Percentiles rank a stretch among this genome's conserved stretches.
Evolutionary conservation across 2,329 filamentous ascomycete genomes (phyloP).

Genomic region (Alternaria ethzedia): DNA sequence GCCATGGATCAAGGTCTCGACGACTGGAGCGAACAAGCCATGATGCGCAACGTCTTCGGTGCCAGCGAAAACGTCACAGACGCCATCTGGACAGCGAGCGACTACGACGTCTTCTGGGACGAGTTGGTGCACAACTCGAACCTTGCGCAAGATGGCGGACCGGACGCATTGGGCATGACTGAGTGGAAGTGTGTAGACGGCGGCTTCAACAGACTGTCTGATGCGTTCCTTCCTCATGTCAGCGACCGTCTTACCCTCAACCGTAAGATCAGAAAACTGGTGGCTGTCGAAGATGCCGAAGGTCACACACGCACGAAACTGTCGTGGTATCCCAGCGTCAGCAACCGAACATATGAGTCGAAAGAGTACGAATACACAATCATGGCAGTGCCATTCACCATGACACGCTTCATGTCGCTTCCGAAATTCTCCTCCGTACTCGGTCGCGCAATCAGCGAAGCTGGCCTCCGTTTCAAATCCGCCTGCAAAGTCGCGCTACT

Average conservation of each 20-base stretch:
- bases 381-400: constrained; percentile 1
- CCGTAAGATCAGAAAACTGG: neutral
- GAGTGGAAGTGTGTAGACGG: neutral
- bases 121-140: constrained; percentile 2
- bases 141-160: neutral
- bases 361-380: constrained; percentile 4
- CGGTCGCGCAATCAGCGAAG: neutral
- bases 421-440: constrained; percentile 2
- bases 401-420: constrained; percentile 5
- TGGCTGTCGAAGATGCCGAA: neutral
- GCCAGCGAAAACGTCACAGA: neutral
- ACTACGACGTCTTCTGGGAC: constrained; percentile 9
- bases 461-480: neutral
- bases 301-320: neutral
- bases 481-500: neutral
- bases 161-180: neutral
- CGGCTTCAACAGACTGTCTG: neutral
- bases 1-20: neutral
- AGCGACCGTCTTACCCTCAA: neutral
- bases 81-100: neutral
- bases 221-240: neutral
- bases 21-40: neutral
- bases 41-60: neutral
- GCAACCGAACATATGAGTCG: neutral
- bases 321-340: neutral